Evolutionary conservation across 768 basidiomycete genomes (phyloP), one percentile per base, ranked within the genome.

Genomic region (Phylloporus arenicola): DNA sequence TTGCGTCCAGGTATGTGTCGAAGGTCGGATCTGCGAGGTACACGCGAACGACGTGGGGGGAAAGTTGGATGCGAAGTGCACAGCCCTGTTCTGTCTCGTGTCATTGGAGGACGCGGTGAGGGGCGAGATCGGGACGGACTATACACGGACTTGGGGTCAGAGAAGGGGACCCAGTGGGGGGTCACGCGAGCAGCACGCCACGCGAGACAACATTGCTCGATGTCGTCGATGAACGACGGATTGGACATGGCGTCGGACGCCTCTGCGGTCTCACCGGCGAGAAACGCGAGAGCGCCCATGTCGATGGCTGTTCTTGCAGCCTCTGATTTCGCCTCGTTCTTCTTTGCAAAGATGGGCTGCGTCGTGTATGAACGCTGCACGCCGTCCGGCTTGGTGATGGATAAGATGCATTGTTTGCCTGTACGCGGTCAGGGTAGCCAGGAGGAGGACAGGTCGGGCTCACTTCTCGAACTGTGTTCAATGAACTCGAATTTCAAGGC

Each of bases 321-420:
- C 40, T 74, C 73, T 0, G 64, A 66, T 51, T 79, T 81, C 0
- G 84, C 84, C 12, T 83, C 82, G 34, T 55, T 67, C 55, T 78
- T 76, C 33, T 72, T 72, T 14, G 68, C 38, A 54, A 75, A 78
- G 2, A 61, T 39, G 13, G 72, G 65, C 22, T 76, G 71, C 0
- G 81, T 80, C 22, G 74, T 72, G 67, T 84, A 86, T 0, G 78
- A 76, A 40, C 81, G 72, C 5, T 66, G 65, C 2, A 63, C 50
- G 16, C 80, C 82, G 29, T 77, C 72, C 0, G 80, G 81, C 19
- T 76, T 79, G 2, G 72, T 78, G 50, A 86, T 77, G 1, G 81
- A 82, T 35, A 86, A 61, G 43, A 81, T 80, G 55, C 84, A 84
- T 47, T 78, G 76, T 58, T 78, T 82, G 52, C 60, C 82, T 85